A percentile compares a stretch with the other conserved stretches of the same genome.
Conservation (phyloP, 2,329 filamentous ascomycete genomes). For the Alternaria arborescens region DNA sequence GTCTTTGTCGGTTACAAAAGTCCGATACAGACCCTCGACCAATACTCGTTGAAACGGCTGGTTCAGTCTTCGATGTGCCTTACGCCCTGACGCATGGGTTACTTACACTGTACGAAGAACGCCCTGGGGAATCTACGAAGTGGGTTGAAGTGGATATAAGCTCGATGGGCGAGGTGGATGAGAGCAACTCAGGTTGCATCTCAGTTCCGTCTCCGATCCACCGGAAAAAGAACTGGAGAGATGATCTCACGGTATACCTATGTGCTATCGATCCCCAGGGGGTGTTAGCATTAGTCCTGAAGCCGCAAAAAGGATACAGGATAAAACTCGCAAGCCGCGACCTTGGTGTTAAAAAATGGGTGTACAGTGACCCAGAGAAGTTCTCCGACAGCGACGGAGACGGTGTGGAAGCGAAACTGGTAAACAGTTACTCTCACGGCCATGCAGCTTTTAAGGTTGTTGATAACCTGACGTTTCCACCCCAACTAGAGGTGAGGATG, state of each 20-base stretch:
- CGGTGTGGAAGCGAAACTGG: background rate
- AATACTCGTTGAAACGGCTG: slow-evolving; percentile 3
- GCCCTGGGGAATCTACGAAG: background rate
- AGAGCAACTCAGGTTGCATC: background rate
- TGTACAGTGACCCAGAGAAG: background rate
- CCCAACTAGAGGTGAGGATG: background rate
- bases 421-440: slow-evolving; percentile 4
- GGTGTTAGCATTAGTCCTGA: background rate
- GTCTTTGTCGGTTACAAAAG: slow-evolving; percentile 1
- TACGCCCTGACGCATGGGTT: slow-evolving; percentile 6
- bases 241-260: background rate
- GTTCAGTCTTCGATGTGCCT: slow-evolving; percentile 8
- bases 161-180: background rate
- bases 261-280: background rate
- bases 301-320: background rate
- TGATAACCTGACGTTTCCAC: background rate
- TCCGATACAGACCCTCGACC: background rate
- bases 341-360: slow-evolving; percentile 2
- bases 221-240: background rate
- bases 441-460: background rate
- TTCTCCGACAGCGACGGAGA: background rate
- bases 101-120: slow-evolving; percentile 1
- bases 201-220: slow-evolving; percentile 1
- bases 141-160: slow-evolving; percentile 4
- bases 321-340: background rate